Evolutionary conservation across 2,329 filamentous ascomycete species (phyloP), one percentile per base, ranked within the genome.

Genomic region (Fusarium poae): DNA sequence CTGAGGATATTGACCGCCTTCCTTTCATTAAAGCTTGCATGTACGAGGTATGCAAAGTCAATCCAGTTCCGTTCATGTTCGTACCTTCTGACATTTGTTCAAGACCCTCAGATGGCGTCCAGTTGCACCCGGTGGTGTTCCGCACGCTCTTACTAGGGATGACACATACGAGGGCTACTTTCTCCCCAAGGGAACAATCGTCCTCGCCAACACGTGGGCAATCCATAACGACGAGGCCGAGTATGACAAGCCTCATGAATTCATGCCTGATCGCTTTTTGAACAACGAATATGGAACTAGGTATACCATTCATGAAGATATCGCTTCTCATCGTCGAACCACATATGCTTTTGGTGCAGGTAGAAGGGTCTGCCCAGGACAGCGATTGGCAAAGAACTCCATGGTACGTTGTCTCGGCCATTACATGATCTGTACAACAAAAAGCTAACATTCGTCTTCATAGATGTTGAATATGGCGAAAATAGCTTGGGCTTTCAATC

Each of bases 121-220:
- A 2, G 78, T 81, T 0, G 79, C 80, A 3, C 82, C 83, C 0
- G 72, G 83, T 1, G 83, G 81, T 0, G 70, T 76, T 1, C 84
- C 83, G 1, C 84, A 86, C 57, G 82, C 83, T 1, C 78, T 80
- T 0, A 82, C 80, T 1, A 78, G 81, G 29, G 83, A 86, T 44
- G 84, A 86, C 57, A 72, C 76, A 15, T 86, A 84, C 68, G 78
- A 80, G 43, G 83, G 82, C 18, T 85, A 82, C 66, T 74, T 79
- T 16, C 84, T 87, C 25, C 84, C 85, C 4, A 77, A 80, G 4
- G 83, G 81, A 1, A 84, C 84, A 0, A 81, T 79, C 0, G 75
- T 87, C 0, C 50, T 79, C 5, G 67, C 72, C 23, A 79, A 79
- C 53, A 65, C 73, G 34, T 85, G 52, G 52, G 52, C 52, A 2